Evolutionary conservation across 371 early-diverging fungal genomes (phyloP), one percentile per base, ranked within the genome.

Genomic region (Dinochytrium kinnereticum): DNA sequence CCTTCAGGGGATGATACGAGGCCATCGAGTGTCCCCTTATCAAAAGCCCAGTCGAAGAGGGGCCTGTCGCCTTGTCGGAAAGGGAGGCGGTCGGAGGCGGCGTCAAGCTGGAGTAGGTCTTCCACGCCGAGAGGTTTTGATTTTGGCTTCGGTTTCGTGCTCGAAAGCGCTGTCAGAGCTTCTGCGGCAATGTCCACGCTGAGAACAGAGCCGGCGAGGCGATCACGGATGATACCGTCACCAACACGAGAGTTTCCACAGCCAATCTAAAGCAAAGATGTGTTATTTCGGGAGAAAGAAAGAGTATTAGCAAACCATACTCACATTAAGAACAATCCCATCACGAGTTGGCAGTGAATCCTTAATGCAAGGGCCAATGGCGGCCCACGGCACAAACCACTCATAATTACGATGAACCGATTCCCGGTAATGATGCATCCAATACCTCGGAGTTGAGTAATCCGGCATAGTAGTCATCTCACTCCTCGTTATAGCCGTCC

Each of bases 321-420:
- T 33, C 24, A 64, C 64, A 34, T 64, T 64, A 2, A 64, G 34
- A 64, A 68, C 68, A 21, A 38, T 13, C 5, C 55, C 68, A 26
- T 38, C 28, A 53, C 57, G 10, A 55, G 57, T 61, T 7, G 59
- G 50, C 17, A 75, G 28, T 10, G 33, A 17, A n/a, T 69, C 7
- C 37, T 70, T 69, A 28, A 75, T 24, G 24, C 30, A 3, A 3
- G 61, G 33, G 10, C 67, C 34, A 44, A 75, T 30, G 33, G 55
- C 70, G 1, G 17, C 55, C 75, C 75, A 75, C 15, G 75, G 71
- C n/a, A 75, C 17, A 40, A 61, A 75, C 75, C 75, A 75, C n/a
- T 75, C 75, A 37, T 49, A 75, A 3, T 26, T 26, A n/a, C 33
- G 65, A 36, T 51, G 24, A 15, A 59, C 70, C 37, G 50, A 61